Evolutionary conservation across 495 filamentous ascomycete species (phyloP).

Genomic region (Penicillium argentinense): DNA sequence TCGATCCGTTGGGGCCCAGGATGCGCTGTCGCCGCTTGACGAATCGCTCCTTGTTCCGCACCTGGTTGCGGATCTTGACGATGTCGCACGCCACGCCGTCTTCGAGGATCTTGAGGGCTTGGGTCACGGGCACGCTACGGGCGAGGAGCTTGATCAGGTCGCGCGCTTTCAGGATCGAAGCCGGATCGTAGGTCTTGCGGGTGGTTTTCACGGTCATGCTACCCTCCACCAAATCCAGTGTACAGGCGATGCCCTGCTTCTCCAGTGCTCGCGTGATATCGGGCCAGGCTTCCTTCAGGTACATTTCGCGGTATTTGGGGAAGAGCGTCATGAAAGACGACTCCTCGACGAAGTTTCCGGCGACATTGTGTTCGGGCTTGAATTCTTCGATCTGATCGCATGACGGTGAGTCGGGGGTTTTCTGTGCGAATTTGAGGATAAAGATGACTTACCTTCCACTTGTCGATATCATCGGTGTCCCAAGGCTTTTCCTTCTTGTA

Average conservation of each 20-base stretch:
- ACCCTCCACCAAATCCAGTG: conserved; percentile 91
- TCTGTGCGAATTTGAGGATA: background rate
- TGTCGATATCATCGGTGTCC: conserved; percentile 97
- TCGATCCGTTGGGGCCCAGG: conserved; percentile 78
- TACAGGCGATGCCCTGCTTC: conserved; percentile 79
- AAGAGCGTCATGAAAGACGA: conserved; percentile 89
- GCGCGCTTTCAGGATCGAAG: conserved; percentile 88
- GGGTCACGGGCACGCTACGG: conserved; percentile 84
- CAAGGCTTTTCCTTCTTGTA: conserved; percentile 94
- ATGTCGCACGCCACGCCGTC: conserved; percentile 89
- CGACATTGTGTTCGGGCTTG: conserved; percentile 78
- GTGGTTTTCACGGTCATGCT: conserved; percentile 96
- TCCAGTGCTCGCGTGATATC: conserved; percentile 74
- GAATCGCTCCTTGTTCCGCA: conserved; percentile 95
- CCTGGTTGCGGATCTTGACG: conserved; percentile 88
- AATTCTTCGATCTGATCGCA: conserved; percentile 69
- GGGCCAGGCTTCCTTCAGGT: conserved; percentile 91
- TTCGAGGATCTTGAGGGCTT: conserved; percentile 89
- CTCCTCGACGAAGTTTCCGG: conserved; percentile 88
- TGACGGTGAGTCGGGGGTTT: background rate
- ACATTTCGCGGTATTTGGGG: conserved; percentile 96
- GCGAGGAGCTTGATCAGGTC: conserved; percentile 93
- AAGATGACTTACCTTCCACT: conserved; percentile 71
- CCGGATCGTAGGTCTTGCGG: conserved; percentile 91
- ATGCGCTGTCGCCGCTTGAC: conserved; percentile 94